Conservation (phyloP, 176 grass and related monocot species). For the Oryza coarctata region DNA sequence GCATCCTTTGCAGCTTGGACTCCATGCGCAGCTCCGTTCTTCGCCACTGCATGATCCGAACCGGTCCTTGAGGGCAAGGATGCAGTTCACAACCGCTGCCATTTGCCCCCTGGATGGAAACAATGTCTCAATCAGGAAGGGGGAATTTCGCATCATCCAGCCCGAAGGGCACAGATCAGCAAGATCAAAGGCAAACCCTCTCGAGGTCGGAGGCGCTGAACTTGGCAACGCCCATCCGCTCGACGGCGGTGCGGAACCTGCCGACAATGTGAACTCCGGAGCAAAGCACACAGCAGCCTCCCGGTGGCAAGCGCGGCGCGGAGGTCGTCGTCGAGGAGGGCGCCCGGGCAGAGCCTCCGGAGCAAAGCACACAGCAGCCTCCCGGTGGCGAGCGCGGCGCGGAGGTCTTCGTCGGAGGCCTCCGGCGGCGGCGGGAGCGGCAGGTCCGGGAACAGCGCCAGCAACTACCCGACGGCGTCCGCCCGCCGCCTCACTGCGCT, state of each 20-base stretch:
- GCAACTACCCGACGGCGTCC: constrained; percentile 50
- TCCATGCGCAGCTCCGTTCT: constrained; percentile 20
- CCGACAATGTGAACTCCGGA: constrained; percentile 49
- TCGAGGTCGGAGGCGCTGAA: constrained; percentile 61
- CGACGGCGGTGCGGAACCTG: constrained; percentile 49
- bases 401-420: constrained; percentile 52
- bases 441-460: constrained; percentile 41
- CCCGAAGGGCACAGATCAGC: no score
- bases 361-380: constrained; percentile 58
- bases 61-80: constrained; percentile 49
- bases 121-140: not conserved
- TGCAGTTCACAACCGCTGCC: constrained; percentile 42
- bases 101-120: constrained; percentile 50
- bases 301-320: constrained; percentile 37
- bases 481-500: constrained; percentile 47
- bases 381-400: constrained; percentile 33
- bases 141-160: not conserved
- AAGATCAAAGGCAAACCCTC: constrained; percentile 9
- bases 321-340: constrained; percentile 45
- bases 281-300: constrained; percentile 53
- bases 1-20: constrained; percentile 43
- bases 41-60: constrained; percentile 6
- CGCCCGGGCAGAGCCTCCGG: constrained; percentile 45
- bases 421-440: constrained; percentile 24
- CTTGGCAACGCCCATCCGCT: constrained; percentile 44